Base-by-base conservation (phyloP, 805 yeast species). In the Wickerhamomyces bisporus region DNA sequence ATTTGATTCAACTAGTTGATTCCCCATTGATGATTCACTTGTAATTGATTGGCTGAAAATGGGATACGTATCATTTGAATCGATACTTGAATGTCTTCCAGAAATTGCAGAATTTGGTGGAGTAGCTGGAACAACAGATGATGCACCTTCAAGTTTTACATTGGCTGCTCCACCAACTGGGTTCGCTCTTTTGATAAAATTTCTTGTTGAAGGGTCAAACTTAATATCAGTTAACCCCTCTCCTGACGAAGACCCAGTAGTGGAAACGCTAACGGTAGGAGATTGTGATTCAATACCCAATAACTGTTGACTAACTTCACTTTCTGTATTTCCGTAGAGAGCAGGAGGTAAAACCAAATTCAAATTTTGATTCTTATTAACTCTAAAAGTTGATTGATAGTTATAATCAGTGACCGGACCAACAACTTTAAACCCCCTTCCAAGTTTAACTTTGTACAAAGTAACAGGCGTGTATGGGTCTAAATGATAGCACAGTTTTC, bases 401-500 rank as follows among this genome's bases (percentile, higher is more conserved):
- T 24, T 28, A 13, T 17, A 29, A 19, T 24, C 26, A 7, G 28
- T 18, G 12, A 8, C 31, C 13, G 37, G 41, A 13, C 49, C 43
- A 35, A 39, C 16, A 10, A 47, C 30, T 30, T 25, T 32, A n/a
- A 48, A 47, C 7, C 49, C 45, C 9, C 43, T 43, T 10, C 43
- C 40, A 3, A 43, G 16, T 17, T 35, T 43, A 7, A 47, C 49
- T 18, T 36, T 30, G 18, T 32, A 26, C 23, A 34, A 34, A 20
- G 39, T 26, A 34, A 17, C 40, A 15, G 31, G 26, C 6, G 43
- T 42, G 24, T 25, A 27, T 17, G 41, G 47, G 29, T 47, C 47
- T 13, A 53, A 24, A 27, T 46, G 50, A 10, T 29, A 39, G 30
- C 53, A 48, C 3, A 31, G 26, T 23, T 47, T 45, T 21, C 15